phyloP scores from a whole-genome alignment of 2,329 filamentous ascomycete genomes.

The Malbranchea cinnamomea region DNA sequence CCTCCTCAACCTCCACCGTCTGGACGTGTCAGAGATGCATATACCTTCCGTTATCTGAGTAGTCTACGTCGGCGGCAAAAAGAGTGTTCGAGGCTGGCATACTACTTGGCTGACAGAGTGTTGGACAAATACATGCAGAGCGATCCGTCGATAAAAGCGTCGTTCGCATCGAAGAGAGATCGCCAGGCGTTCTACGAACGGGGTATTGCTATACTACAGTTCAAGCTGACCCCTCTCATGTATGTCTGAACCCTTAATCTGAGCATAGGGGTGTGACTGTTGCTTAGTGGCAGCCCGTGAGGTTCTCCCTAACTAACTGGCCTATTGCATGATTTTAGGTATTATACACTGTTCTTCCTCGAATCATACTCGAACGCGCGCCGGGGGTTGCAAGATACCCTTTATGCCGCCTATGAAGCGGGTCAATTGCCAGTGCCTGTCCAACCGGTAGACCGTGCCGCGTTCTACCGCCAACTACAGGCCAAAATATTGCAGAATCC shows the following conservation, averaged over 20 bases:
- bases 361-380: constrained; percentile 25
- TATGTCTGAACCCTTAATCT: constrained; percentile 12
- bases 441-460: constrained; percentile 18
- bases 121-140: constrained; percentile 24
- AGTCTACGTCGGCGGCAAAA: constrained; percentile 23
- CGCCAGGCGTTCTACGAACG: constrained; percentile 20
- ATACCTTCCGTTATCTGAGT: constrained; percentile 27
- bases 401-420: constrained; percentile 24
- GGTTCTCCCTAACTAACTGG: too few species aligned
- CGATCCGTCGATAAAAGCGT: constrained; percentile 18
- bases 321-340: constrained; percentile 16
- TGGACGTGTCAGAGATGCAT: constrained; percentile 19
- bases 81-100: constrained; percentile 24
- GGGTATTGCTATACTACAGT: constrained; percentile 21
- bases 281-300: too few species aligned
- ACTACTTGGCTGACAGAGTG: constrained; percentile 27
- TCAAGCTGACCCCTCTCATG: constrained; percentile 28
- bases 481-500: constrained; percentile 23
- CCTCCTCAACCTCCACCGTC: constrained; percentile 23
- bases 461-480: constrained; percentile 24
- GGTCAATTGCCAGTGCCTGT: constrained; percentile 24
- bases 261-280: background rate
- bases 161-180: constrained; percentile 20
- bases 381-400: constrained; percentile 21
- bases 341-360: constrained; percentile 27